Evolutionary conservation across 805 yeast genomes (phyloP).

Genomic region (Zygotorulaspora sp.): DNA sequence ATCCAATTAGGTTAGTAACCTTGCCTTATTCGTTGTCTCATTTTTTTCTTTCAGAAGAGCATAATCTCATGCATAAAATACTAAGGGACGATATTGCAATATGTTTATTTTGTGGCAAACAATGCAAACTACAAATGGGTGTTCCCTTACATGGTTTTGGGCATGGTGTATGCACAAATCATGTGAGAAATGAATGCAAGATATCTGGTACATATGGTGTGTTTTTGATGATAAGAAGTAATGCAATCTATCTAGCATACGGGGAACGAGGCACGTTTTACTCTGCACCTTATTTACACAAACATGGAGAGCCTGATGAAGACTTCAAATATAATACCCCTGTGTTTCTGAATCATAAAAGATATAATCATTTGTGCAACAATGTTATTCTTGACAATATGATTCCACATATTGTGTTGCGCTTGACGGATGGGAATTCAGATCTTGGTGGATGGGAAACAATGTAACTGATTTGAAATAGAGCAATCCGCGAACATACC

Average conservation of each 20-base stretch:
- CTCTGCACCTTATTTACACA: slow-evolving; percentile 78
- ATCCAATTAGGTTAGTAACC: slow-evolving; percentile 52
- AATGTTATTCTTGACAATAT: slow-evolving; percentile 77
- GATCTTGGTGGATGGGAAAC: slow-evolving; percentile 97
- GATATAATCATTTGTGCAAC: slow-evolving; percentile 63
- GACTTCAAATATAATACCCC: slow-evolving; percentile 70
- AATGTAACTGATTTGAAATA: no score
- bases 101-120: slow-evolving; percentile 75
- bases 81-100: slow-evolving; percentile 65
- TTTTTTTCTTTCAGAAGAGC: slow-evolving; percentile 44
- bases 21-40: slow-evolving; percentile 64
- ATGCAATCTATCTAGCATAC: slow-evolving; percentile 45
- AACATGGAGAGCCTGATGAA: slow-evolving; percentile 80
- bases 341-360: slow-evolving; percentile 52
- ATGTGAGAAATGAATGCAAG: slow-evolving; percentile 55
- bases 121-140: slow-evolving; percentile 61
- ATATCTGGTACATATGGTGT: slow-evolving; percentile 23
- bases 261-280: slow-evolving; percentile 75
- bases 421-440: slow-evolving; percentile 70
- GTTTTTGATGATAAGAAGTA: slow-evolving; percentile 26
- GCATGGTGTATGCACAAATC: slow-evolving; percentile 78
- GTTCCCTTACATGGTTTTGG: slow-evolving; percentile 44
- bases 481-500: no score
- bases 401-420: slow-evolving; percentile 67
- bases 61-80: slow-evolving; percentile 39